Evolutionary conservation across 2,329 filamentous ascomycete species (phyloP), one percentile per base, ranked within the genome.

Genomic region (Colletotrichum ledebouriae): DNA sequence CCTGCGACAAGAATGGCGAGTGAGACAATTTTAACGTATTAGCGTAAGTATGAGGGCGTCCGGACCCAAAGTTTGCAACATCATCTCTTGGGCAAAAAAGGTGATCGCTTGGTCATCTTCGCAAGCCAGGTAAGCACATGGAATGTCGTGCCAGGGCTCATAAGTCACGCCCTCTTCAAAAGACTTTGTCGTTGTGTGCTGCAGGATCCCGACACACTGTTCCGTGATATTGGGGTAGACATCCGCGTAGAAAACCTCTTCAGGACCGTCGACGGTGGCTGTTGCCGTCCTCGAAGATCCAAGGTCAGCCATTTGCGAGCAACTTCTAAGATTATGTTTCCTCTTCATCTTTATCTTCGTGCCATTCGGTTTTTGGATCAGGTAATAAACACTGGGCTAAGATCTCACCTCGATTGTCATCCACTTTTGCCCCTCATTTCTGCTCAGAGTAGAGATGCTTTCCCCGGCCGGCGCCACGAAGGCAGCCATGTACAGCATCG

Each of bases 401-500:
- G 0, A 6, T 57, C 71, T 63, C 67, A 74, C 75, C 22, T 73
- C 59, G 4, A 71, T 25, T 6, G 62, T 73, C 73, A 73, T 74
- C 75, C 75, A 77, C 4, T 74, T 71, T 44, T 72, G 25, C 12
- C 50, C 56, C 25, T 25, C 22, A 1, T 57, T 29, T 9, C 72
- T 70, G 0, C 76, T 71, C 59, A 72, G 69, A 2, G 69, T 59
- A 12, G 68, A 67, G 11, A 77, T 69, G 11, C 71, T 73, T 37
- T 71, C 60, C 0, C 73, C 75, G 1, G 65, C 44, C 0, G 74
- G 76, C 2, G 75, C 72, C 7, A 79, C 73, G 12, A 78, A 80
- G 0, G 76, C 76, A 0, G 77, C 62, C 6, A 79, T 49, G 62
- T 80, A 83, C 3, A 79, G 75, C 7, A 78, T 68, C 66, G 74